phyloP scores from a whole-genome alignment of 306 rosid genomes.

The Sicyos baderoa region DNA sequence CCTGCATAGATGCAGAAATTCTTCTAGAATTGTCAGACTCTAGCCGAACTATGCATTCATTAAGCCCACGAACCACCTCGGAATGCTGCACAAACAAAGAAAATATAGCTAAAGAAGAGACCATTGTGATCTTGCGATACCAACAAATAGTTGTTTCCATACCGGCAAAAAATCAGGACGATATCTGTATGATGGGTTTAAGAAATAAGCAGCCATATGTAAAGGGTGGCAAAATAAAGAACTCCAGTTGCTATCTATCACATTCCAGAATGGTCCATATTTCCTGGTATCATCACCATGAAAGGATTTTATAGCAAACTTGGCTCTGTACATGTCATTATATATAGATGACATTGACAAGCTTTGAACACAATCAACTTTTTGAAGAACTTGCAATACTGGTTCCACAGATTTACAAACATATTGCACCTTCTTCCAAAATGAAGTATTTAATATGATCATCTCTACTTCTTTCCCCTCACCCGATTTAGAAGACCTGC shows the following conservation, averaged over 20 bases:
- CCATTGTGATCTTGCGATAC: slow-evolving; percentile 17
- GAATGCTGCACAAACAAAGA: slow-evolving; percentile 51
- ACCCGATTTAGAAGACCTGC: slow-evolving; percentile 48
- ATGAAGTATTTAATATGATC: slow-evolving; percentile 48
- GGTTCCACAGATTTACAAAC: slow-evolving; percentile 72
- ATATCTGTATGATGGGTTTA: slow-evolving; percentile 81
- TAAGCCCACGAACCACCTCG: slow-evolving; percentile 78
- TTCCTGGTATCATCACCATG: slow-evolving; percentile 63
- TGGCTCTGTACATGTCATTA: slow-evolving; percentile 71
- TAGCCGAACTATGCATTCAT: slow-evolving; percentile 75
- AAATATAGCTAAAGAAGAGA: slow-evolving; percentile 31
- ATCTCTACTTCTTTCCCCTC: slow-evolving; percentile 85
- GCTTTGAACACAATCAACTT: slow-evolving; percentile 50
- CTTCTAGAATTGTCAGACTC: slow-evolving; percentile 70
- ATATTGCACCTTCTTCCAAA: slow-evolving; percentile 79
- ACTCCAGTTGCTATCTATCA: slow-evolving; percentile 68
- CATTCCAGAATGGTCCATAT: slow-evolving; percentile 82
- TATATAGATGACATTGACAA: slow-evolving; percentile 74
- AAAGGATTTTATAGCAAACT: slow-evolving; percentile 60
- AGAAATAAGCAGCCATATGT: slow-evolving; percentile 82
- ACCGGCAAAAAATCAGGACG: slow-evolving; percentile 75
- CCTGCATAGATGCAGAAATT: slow-evolving; percentile 89
- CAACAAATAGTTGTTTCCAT: slow-evolving; percentile 26
- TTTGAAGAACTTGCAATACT: slow-evolving; percentile 67
- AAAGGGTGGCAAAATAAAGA: slow-evolving; percentile 74